phyloP scores from a whole-genome alignment of 805 yeast genomes.

The Lachancea thermotolerans region DNA sequence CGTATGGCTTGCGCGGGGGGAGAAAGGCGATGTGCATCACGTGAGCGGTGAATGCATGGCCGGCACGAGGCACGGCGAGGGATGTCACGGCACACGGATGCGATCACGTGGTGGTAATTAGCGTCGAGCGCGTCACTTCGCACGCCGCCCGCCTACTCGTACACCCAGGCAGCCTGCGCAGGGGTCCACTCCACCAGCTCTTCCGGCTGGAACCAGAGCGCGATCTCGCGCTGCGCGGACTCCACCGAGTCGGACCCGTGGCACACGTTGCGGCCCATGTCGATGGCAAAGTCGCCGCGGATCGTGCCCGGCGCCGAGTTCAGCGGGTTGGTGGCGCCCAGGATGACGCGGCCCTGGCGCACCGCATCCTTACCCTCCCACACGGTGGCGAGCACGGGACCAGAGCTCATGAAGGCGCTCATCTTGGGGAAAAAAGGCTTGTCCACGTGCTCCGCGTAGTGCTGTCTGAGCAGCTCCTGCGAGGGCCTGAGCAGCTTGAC shows the following conservation, averaged over 20 bases:
- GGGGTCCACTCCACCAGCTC: conserved; percentile 91
- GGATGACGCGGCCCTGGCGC: conserved; percentile 94
- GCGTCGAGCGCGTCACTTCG: not conserved
- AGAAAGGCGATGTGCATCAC: no score
- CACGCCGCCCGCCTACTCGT: conserved; percentile 69
- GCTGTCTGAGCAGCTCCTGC: conserved; percentile 81
- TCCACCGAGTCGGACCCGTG: conserved; percentile 99
- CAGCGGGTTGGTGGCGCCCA: conserved; percentile 99
- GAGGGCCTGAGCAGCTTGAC: conserved; percentile 86
- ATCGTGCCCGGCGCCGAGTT: conserved; percentile 98
- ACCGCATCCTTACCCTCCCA: conserved; percentile 99
- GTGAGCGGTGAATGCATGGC: no score
- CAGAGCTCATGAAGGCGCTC: conserved; percentile 93
- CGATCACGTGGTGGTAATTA: no score
- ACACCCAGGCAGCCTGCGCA: conserved; percentile 80
- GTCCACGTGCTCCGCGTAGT: conserved; percentile 89
- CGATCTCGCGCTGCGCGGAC: conserved; percentile 92
- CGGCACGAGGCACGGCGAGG: no score
- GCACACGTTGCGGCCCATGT: conserved; percentile 98
- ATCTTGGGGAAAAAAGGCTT: conserved; percentile 98
- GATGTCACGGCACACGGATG: no score
- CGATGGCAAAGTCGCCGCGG: conserved; percentile 98
- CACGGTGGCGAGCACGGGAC: conserved; percentile 97
- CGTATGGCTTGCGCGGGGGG: no score
- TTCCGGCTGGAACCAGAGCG: conserved; percentile 95